phyloP scores from a whole-genome alignment of 345 rosid species.

The Geranium rotundifolium region DNA sequence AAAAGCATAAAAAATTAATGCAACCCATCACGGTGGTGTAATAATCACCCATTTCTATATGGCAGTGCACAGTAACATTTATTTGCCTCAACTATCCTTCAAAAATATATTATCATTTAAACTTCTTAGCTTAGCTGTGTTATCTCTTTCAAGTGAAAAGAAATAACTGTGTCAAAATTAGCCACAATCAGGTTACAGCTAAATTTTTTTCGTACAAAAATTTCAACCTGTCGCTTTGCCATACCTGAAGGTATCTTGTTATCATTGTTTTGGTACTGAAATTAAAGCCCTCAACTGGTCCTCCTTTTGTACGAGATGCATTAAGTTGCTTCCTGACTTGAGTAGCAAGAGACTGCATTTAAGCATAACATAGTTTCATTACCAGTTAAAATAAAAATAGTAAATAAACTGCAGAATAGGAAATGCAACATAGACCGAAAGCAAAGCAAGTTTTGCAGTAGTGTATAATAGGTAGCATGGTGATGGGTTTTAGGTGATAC shows the following conservation, averaged over 20 bases:
- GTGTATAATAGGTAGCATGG: neutral
- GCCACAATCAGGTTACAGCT: neutral
- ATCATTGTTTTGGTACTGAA: conserved; percentile 66
- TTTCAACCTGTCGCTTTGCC: neutral
- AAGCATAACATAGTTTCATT: conserved; percentile 2
- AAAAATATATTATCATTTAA: neutral
- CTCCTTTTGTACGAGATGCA: conserved; percentile 57
- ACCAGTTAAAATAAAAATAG: neutral
- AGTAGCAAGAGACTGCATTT: conserved; percentile 64
- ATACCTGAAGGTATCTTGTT: conserved; percentile 69
- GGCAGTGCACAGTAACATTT: neutral
- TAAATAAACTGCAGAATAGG: neutral
- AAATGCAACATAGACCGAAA: neutral
- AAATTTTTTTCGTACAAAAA: neutral
- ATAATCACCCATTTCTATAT: neutral
- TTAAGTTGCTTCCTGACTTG: conserved; percentile 86
- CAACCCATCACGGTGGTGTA: neutral
- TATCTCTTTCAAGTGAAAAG: neutral
- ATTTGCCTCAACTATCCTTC: neutral
- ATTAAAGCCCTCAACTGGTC: conserved; percentile 67
- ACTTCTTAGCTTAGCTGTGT: too few species aligned
- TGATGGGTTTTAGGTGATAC: neutral
- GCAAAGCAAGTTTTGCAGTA: neutral
- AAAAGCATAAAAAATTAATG: neutral
- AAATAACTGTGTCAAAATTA: neutral